These are phyloP conservation scores for Arachis monticola DNA, from an alignment of 331 rosid species.

Conservation along the genomic window DNA sequence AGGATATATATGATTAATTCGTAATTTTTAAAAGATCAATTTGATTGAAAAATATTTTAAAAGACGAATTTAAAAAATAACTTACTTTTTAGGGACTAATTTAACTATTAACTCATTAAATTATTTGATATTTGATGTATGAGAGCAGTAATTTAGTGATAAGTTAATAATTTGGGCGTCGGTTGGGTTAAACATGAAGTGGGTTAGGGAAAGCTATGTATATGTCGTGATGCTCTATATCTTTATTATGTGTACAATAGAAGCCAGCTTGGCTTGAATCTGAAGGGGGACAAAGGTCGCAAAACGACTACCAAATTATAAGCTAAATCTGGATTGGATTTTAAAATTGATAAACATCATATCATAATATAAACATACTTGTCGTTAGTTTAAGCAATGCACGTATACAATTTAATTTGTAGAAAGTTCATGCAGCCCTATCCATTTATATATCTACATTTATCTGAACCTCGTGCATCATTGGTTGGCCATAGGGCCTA, in stretches of 20 bases:
- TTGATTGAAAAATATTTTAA: no score
- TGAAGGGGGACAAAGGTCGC: constrained; percentile 25
- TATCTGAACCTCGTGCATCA: neutral
- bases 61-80: no score
- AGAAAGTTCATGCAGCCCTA: constrained; percentile 39
- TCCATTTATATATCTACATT: constrained; percentile 21
- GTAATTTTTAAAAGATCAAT: no score
- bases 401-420: constrained; percentile 34
- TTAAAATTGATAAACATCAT: constrained; percentile 34
- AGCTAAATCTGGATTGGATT: constrained; percentile 26
- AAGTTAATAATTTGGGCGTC: neutral
- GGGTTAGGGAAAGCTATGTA: constrained; percentile 28
- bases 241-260: constrained; percentile 3
- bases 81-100: no score
- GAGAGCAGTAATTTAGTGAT: no score
- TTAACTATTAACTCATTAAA: no score
- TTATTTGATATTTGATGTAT: no score
- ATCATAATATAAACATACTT: neutral
- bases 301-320: constrained; percentile 18
- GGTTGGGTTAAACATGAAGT: constrained; percentile 15
- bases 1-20: no score
- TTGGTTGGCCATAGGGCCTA: constrained; percentile 38
- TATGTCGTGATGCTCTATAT: neutral
- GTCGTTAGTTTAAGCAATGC: constrained; percentile 31
- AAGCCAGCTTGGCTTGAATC: constrained; percentile 32